Base-by-base conservation (phyloP, 192 early-diverging fungal genomes). In the Gryganskiella cystojenkinii region DNA sequence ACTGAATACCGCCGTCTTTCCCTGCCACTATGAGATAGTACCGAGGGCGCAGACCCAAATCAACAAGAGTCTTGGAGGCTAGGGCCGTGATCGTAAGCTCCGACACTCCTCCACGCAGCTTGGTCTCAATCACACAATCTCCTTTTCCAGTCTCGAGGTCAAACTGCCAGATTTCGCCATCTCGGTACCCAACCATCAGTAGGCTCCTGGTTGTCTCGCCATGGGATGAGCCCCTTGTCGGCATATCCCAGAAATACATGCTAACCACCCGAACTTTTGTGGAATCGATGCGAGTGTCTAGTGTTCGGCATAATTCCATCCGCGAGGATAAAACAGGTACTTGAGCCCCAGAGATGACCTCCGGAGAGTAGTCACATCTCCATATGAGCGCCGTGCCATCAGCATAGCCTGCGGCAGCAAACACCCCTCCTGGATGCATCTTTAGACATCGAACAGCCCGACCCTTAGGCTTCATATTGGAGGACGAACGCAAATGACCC, bases 131-230 rank as follows among this genome's bases (percentile, higher is more conserved):
- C 4, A 65, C 20, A n/a, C 47, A 59, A 6, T 31, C 14, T 2
- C 74, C 74, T 33, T 19, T 33, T 0, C 74, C 74, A 22, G 42
- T 35, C 4, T 34, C 4, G 4, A 58, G 55, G 27, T 69, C 44
- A 65, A 65, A 78, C 24, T 57, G 46, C 74, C 74, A 78, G n/a
- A 78, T 57, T 40, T 78, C 60, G 0, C 74, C 74, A 52, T 78
- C 74, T 19, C 74, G 60, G 45, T 78, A 78, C 9, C 74, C 74
- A 37, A 56, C 61, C 31, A 76, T 35, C 17, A 76, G 25, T 1
- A 19, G 2, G 1, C 31, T 17, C 3, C 25, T 50, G 20, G n/a
- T 22, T 40, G 3, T 42, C 0, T 19, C 22, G 25, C 4, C 9
- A 19, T 2, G 2, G 11, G 53, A 1, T 14, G 53, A 14, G 1